Base-by-base conservation (phyloP, 257 asterid species). In the Knoxia roxburghii region DNA sequence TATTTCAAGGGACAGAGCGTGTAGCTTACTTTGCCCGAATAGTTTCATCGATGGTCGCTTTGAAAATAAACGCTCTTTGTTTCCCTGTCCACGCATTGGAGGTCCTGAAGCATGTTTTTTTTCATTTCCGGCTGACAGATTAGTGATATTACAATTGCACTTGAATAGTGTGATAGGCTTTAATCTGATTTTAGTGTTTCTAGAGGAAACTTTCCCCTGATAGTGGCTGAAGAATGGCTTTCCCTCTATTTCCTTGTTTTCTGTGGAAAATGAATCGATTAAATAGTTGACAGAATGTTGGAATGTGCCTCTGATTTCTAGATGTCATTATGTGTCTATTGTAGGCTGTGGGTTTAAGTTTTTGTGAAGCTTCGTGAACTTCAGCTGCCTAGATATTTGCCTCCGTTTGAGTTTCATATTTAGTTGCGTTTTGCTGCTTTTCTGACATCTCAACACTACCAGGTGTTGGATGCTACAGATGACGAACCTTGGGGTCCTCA, bases 401-500 rank as follows among this genome's bases (percentile, higher is more conserved):
- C 4, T 69, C 7, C 64, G 50, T 33, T 49, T 35, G 40, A 23
- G 55, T 56, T 23, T 11, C 5, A 27, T 41, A 33, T 66, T 51
- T 5, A 2, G 41, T 33, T 70, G 24, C 20, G 5, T 68, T 30
- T 58, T 72, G 48, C 55, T 67, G 18, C 41, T 45, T 43, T 41
- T 64, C 48, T 52, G 60, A 73, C 62, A 61, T 79, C 26, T 72
- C 69, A 32, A 61, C 23, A 54, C 69, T 41, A 54, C 59, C 73
- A 91, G 98, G 98, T 87, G 74, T 69, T 91, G 86, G 98, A 91
- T 82, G 98, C 98, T 26, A 91, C 98, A 29, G 98, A 91, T 63
- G 95, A 91, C 46, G 98, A 91, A 75, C 96, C 96, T 56, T 91
- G 98, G 98, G 98, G 98, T 73, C 98, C 98, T 78, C 98, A 91